A percentile compares a stretch with the other conserved stretches of the same genome.
Evolutionary conservation across 495 filamentous ascomycete genomes (phyloP).

Genomic region (Penicillium waksmanii): DNA sequence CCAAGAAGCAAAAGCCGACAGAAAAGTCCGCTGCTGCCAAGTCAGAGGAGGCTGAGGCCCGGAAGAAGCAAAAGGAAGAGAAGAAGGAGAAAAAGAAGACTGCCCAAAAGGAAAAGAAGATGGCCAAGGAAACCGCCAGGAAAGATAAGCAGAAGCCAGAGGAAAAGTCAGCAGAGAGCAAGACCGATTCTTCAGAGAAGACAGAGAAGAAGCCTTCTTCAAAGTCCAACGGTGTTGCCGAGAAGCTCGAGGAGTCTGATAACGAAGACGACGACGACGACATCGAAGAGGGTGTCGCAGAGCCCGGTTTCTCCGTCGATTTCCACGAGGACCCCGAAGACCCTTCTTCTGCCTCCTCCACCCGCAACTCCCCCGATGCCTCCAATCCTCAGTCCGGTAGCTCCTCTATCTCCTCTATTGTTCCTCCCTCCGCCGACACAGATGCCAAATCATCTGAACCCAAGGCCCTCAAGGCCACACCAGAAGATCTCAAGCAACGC

Average conservation of each 20-base stretch:
- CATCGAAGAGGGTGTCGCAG: slow-evolving; percentile 45
- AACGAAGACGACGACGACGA: slow-evolving; percentile 39
- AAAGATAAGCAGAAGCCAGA: slow-evolving; percentile 47
- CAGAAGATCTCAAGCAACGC: slow-evolving; percentile 70
- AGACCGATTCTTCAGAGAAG: slow-evolving; percentile 24
- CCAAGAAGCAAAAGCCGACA: slow-evolving; percentile 41
- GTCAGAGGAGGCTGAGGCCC: slow-evolving; percentile 42
- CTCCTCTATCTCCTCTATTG: slow-evolving; percentile 73
- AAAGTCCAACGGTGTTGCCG: slow-evolving; percentile 38
- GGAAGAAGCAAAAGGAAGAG: slow-evolving; percentile 48
- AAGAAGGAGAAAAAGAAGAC: slow-evolving; percentile 57
- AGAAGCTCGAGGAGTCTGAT: slow-evolving; percentile 25
- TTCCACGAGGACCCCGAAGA: slow-evolving; percentile 46
- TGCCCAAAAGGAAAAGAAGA: slow-evolving; percentile 51
- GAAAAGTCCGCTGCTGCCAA: slow-evolving; percentile 31
- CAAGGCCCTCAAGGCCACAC: slow-evolving; percentile 58
- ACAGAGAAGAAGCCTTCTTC: slow-evolving; percentile 5
- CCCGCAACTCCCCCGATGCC: slow-evolving; percentile 64
- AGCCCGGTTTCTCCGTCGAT: slow-evolving; percentile 45
- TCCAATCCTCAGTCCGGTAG: slow-evolving; percentile 61
- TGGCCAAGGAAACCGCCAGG: slow-evolving; percentile 50
- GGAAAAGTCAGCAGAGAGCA: slow-evolving; percentile 32
- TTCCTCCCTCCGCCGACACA: slow-evolving; percentile 53
- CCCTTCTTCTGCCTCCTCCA: slow-evolving; percentile 53
- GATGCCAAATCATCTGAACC: slow-evolving; percentile 40